phyloP scores from a whole-genome alignment of 441 rosid species.

The Eugenia klotzschiana region DNA sequence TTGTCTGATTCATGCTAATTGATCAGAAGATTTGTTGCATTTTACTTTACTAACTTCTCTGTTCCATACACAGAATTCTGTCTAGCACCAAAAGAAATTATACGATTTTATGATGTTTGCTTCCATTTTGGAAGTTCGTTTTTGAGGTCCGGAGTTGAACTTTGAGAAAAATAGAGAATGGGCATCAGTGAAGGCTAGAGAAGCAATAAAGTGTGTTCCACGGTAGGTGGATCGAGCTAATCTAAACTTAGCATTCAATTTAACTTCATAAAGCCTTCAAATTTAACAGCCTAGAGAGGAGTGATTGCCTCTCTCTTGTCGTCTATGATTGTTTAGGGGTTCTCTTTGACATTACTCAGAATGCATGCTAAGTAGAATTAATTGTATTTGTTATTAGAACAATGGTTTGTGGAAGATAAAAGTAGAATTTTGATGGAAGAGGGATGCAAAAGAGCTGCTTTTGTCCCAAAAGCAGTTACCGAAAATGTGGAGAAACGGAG shows the following conservation, averaged over 20 bases:
- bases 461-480: too few species aligned
- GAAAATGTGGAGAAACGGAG: too few species aligned
- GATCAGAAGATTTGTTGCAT: neutral
- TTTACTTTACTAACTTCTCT: neutral
- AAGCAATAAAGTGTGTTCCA: neutral
- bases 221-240: neutral
- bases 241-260: neutral
- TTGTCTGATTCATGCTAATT: neutral
- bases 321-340: neutral
- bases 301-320: neutral
- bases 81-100: neutral
- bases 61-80: neutral
- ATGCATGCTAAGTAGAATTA: too few species aligned
- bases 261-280: neutral
- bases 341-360: too few species aligned
- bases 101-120: neutral
- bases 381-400: too few species aligned
- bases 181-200: neutral
- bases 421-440: too few species aligned
- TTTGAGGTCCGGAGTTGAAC: neutral
- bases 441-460: too few species aligned
- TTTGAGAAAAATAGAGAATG: neutral
- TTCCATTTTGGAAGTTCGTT: neutral
- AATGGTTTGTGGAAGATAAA: too few species aligned
- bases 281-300: neutral